phyloP scores from a whole-genome alignment of 805 yeast genomes.

The Pichia paraexigua region DNA sequence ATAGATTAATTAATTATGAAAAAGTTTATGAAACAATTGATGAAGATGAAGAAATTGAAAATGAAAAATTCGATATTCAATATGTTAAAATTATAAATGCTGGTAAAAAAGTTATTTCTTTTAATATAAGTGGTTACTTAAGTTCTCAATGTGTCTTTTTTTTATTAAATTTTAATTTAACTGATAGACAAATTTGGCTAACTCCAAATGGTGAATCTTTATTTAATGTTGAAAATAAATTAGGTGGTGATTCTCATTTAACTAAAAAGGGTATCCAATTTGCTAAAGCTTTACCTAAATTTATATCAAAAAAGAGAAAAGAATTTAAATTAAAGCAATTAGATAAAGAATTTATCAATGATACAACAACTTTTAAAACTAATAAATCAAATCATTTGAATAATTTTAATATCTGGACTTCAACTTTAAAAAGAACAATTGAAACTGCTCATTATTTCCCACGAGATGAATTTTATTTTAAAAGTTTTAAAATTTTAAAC shows the following conservation, averaged over 20 bases:
- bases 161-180: slow-evolving; percentile 34
- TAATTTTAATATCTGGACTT: slow-evolving; percentile 30
- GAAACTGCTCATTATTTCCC: slow-evolving; percentile 29
- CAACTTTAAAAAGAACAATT: slow-evolving; percentile 25
- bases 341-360: slow-evolving; percentile 27
- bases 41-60: slow-evolving; percentile 40
- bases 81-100: slow-evolving; percentile 59
- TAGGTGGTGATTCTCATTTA: slow-evolving; percentile 29
- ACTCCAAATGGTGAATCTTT: slow-evolving; percentile 29
- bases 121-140: slow-evolving; percentile 48
- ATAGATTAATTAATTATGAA: slow-evolving; percentile 75
- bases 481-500: slow-evolving; percentile 28
- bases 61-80: slow-evolving; percentile 41
- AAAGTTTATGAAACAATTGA: slow-evolving; percentile 87
- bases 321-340: slow-evolving; percentile 29
- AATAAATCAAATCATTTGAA: slow-evolving; percentile 2
- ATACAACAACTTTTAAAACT: slow-evolving; percentile 18
- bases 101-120: slow-evolving; percentile 48
- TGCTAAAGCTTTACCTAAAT: slow-evolving; percentile 29
- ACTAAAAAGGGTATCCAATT: slow-evolving; percentile 25
- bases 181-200: slow-evolving; percentile 32
- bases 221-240: slow-evolving; percentile 19
- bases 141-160: slow-evolving; percentile 52
- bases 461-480: slow-evolving; percentile 22
- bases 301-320: slow-evolving; percentile 27